Base-by-base conservation (phyloP, 1,284 basidiomycete genomes). In the Leccinum subatratum region DNA sequence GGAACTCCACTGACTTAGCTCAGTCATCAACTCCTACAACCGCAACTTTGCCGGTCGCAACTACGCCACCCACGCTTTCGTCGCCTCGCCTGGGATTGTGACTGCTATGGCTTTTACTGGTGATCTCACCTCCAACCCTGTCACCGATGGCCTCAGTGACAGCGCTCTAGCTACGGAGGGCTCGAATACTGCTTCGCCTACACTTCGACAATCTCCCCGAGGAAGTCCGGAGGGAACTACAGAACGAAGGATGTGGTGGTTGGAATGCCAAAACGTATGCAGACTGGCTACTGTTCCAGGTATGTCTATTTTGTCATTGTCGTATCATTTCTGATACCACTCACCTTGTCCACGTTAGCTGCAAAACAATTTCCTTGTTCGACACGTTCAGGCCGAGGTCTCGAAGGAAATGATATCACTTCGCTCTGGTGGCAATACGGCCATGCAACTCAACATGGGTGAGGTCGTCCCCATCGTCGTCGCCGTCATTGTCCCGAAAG, bases 11-110 rank as follows among this genome's bases (percentile, higher is more conserved):
- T n/a, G n/a, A n/a, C n/a, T 4, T 30, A 3, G 6, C n/a, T 18
- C 62, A 92, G 89, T 98, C 84, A 94, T 98, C 82, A 97, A 96
- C 64, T 98, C 96, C 30, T 99, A 99, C 90, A 99, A 99, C 90
- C 95, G 97, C 81, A 99, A 99, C 91, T 99, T 99, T 85, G 98
- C 96, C 73, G 96, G 95, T 69, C 95, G 96, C 80, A 99, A 99
- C 82, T 97, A 99, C 45, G 95, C 95, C 70, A 99, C 97, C 62
- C 96, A 98, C 81, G 95, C 96, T 65, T 99, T 99, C 77, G 96
- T 99, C 76, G 93, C 97, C 65, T 98, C 96, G 66, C 96, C 97
- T 65, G 97, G 98, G 79, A 83, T 99, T 75, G 96, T 98, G 78
- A 99, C 97, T 72, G 96, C 97, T 71, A 91, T 99, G 86, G 90